These are phyloP conservation scores for Dendrostoma leiphaemia DNA, from an alignment of 2,329 filamentous ascomycete species.

Conservation along the genomic window DNA sequence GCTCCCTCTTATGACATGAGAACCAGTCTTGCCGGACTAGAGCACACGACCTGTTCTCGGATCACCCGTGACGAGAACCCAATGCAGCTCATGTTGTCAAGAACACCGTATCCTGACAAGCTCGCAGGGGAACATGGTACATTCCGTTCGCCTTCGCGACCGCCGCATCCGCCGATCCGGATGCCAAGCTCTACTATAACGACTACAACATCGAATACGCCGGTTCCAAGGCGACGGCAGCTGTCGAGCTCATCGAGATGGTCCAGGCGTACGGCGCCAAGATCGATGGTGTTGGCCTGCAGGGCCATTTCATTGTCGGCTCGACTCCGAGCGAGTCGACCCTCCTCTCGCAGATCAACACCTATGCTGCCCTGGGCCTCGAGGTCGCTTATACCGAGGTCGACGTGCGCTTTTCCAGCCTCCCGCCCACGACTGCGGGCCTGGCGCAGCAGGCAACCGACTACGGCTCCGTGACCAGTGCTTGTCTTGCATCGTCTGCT, in stretches of 20 bases:
- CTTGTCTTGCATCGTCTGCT: constrained; percentile 32
- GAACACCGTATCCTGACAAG: too few species aligned
- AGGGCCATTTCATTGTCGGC: constrained; percentile 59
- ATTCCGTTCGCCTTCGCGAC: constrained; percentile 57
- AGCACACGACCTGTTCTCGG: too few species aligned
- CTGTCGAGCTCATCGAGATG: constrained; percentile 42
- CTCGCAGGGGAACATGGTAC: constrained; percentile 42
- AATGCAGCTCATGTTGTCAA: not conserved
- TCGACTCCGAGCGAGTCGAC: constrained; percentile 42
- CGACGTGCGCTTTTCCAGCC: constrained; percentile 47
- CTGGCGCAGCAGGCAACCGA: constrained; percentile 45
- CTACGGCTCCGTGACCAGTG: constrained; percentile 38
- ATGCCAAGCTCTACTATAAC: constrained; percentile 51
- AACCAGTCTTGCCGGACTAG: too few species aligned
- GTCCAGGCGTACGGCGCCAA: constrained; percentile 47
- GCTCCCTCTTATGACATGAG: too few species aligned
- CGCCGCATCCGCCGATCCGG: constrained; percentile 50
- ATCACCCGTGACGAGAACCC: too few species aligned
- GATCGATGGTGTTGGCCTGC: constrained; percentile 62
- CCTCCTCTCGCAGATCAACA: constrained; percentile 43
- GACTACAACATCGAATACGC: constrained; percentile 58
- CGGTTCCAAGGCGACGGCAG: constrained; percentile 43
- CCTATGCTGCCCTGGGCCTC: constrained; percentile 49
- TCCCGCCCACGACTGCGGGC: constrained; percentile 39
- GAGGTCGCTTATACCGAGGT: constrained; percentile 63